Conservation (phyloP, 441 rosid species). For the Bocquillonia castaneifolia region DNA sequence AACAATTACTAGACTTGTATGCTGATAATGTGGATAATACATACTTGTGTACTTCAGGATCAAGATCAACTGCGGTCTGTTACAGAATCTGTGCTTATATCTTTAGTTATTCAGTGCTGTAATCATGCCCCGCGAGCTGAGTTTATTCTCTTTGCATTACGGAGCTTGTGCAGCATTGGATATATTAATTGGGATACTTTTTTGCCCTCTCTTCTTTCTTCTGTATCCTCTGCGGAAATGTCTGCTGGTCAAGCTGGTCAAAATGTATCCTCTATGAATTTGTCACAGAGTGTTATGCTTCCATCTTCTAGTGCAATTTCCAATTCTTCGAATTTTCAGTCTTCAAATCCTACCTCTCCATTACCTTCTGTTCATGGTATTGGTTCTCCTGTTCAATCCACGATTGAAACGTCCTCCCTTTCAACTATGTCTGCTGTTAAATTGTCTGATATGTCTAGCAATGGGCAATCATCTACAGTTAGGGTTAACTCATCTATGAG, state of each 20-base stretch:
- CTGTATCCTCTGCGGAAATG: constrained; percentile 71
- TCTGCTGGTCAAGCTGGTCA: constrained; percentile 58
- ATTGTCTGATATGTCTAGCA: constrained; percentile 45
- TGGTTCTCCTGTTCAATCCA: constrained; percentile 72
- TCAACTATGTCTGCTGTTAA: constrained; percentile 54
- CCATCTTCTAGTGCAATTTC: constrained; percentile 45
- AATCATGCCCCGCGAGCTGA: constrained; percentile 88
- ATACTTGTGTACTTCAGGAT: constrained; percentile 50
- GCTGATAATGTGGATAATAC: not conserved
- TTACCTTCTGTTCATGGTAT: constrained; percentile 66
- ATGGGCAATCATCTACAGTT: constrained; percentile 43
- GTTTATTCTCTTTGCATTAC: constrained; percentile 83
- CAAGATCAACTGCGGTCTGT: constrained; percentile 79
- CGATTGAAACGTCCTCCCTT: constrained; percentile 54
- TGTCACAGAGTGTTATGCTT: constrained; percentile 58
- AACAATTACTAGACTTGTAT: not conserved
- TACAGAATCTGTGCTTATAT: constrained; percentile 78
- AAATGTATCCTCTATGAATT: constrained; percentile 46
- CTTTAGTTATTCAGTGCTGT: constrained; percentile 71
- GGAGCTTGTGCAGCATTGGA: constrained; percentile 64
- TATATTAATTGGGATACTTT: constrained; percentile 87
- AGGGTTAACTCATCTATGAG: constrained; percentile 46
- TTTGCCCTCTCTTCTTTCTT: constrained; percentile 78
- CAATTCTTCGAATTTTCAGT: constrained; percentile 55
- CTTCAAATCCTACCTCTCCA: constrained; percentile 58